These are phyloP conservation scores for Wickerhamomyces ciferrii DNA, from an alignment of 805 yeast genomes.

Conservation along the genomic window DNA sequence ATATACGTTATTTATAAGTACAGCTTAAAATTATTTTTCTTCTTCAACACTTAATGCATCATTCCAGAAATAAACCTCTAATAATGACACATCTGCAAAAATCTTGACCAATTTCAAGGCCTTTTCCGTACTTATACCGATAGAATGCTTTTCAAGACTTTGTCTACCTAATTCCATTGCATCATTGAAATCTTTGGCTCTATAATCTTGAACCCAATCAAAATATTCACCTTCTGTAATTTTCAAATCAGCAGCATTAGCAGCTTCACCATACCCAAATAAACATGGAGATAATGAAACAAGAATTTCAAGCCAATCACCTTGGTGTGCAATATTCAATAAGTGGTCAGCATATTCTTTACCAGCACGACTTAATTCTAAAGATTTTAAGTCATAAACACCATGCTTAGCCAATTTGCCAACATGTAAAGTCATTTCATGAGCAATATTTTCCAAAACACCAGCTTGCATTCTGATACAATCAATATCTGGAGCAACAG, in stretches of 20 bases:
- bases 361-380: constrained; percentile 52
- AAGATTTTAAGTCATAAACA: constrained; percentile 37
- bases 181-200: constrained; percentile 47
- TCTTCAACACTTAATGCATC: constrained; percentile 27
- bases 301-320: constrained; percentile 60
- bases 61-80: constrained; percentile 71
- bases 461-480: constrained; percentile 45
- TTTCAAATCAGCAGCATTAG: constrained; percentile 21
- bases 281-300: constrained; percentile 73
- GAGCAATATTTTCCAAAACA: constrained; percentile 44
- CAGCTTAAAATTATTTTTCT: too few relatives aligned
- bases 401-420: constrained; percentile 40
- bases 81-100: constrained; percentile 49
- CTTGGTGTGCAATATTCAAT: constrained; percentile 42
- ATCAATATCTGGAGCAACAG: constrained; percentile 50
- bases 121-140: constrained; percentile 35
- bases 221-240: constrained; percentile 27
- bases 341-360: constrained; percentile 57
- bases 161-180: constrained; percentile 48
- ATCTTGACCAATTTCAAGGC: constrained; percentile 48
- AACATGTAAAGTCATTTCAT: constrained; percentile 54
- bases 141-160: constrained; percentile 39
- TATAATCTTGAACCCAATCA: constrained; percentile 62
- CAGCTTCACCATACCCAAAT: constrained; percentile 57
- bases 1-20: too few relatives aligned